A percentile compares a stretch with the other conserved stretches of the same genome.
phyloP scores from a whole-genome alignment of 108 stramenopile genomes.

The Nitzschia palea region DNA sequence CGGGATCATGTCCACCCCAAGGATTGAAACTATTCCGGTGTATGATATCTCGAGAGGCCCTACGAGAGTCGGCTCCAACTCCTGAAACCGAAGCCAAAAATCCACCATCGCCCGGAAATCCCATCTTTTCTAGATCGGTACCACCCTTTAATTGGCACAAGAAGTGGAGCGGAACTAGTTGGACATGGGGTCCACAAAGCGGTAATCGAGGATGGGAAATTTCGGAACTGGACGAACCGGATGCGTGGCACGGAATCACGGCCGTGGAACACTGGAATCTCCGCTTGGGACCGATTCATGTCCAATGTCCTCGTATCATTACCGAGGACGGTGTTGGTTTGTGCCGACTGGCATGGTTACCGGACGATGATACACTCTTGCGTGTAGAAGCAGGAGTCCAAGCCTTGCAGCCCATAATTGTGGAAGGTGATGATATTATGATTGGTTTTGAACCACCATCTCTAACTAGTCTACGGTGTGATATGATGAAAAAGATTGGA shows the following conservation, averaged over 20 bases:
- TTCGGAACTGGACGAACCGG: slow-evolving; percentile 72
- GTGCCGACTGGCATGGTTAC: slow-evolving; percentile 82
- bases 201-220: slow-evolving; percentile 84
- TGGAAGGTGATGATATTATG: slow-evolving; percentile 67
- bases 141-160: slow-evolving; percentile 85
- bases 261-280: slow-evolving; percentile 71
- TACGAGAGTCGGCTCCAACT: slow-evolving; percentile 57
- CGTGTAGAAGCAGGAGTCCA: slow-evolving; percentile 77
- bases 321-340: slow-evolving; percentile 54
- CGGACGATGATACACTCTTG: slow-evolving; percentile 70
- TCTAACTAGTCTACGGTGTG: slow-evolving; percentile 75
- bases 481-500: slow-evolving; percentile 72
- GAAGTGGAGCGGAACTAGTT: slow-evolving; percentile 74
- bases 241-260: slow-evolving; percentile 79
- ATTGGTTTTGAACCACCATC: slow-evolving; percentile 78
- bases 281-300: slow-evolving; percentile 65
- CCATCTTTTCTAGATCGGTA: slow-evolving; percentile 65
- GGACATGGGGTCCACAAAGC: slow-evolving; percentile 82
- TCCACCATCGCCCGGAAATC: slow-evolving; percentile 56
- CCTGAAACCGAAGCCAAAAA: slow-evolving; percentile 56
- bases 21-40: slow-evolving; percentile 78
- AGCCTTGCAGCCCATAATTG: slow-evolving; percentile 74
- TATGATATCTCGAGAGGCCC: slow-evolving; percentile 67
- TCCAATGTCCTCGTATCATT: slow-evolving; percentile 74
- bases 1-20: slow-evolving; percentile 76